phyloP scores from a whole-genome alignment of 176 grass and related monocot species.

The Bothriochloa decipiens region DNA sequence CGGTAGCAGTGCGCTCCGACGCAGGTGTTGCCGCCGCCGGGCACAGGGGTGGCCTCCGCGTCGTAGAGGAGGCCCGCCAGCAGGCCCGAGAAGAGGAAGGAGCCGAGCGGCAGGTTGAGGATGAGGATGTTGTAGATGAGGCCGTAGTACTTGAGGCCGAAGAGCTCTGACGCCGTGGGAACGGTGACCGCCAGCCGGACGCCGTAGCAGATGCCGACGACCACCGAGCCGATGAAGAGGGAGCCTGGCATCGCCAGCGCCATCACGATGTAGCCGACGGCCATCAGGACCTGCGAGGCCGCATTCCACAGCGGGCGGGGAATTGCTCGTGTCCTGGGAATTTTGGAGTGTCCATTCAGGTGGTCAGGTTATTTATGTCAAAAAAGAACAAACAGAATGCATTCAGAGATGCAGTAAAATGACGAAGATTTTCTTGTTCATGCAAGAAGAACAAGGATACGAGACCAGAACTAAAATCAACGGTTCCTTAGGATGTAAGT shows the following conservation, averaged over 20 bases:
- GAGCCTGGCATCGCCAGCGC: constrained; percentile 74
- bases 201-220: constrained; percentile 88
- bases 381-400: neutral
- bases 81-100: constrained; percentile 97
- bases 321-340: constrained; percentile 59
- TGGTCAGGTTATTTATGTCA: neutral
- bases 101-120: constrained; percentile 90
- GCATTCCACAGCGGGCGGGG: constrained; percentile 95
- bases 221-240: constrained; percentile 82
- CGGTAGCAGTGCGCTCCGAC: constrained; percentile 89
- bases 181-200: constrained; percentile 85
- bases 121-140: constrained; percentile 99
- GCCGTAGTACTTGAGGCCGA: constrained; percentile 97
- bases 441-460: neutral
- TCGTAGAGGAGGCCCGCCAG: constrained; percentile 92
- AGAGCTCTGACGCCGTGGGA: constrained; percentile 88
- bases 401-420: neutral
- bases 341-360: neutral
- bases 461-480: neutral
- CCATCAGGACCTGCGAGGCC: constrained; percentile 84
- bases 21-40: constrained; percentile 86
- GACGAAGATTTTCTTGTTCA: neutral
- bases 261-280: constrained; percentile 75
- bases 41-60: constrained; percentile 68
- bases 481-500: neutral